Evolutionary conservation across 129 eudicot genomes (phyloP), one percentile per base, ranked within the genome.

Genomic region (Chrysanthemum makinoi): DNA sequence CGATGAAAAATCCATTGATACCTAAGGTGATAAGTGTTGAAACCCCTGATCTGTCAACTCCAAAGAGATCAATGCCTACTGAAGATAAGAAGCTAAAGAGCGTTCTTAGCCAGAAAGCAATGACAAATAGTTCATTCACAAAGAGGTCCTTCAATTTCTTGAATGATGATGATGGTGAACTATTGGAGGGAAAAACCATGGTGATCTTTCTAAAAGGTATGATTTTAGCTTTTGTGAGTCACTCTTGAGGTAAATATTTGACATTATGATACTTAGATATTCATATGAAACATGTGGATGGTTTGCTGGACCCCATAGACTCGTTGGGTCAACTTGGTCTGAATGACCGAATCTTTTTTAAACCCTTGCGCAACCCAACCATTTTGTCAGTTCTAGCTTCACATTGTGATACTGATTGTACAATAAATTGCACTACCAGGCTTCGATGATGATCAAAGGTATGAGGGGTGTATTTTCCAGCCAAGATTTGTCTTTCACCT

Each of bases 31-130:
- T 90, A 43, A 53, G 39, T 26, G 65, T 85, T 3, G 84, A 77
- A 58, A 90, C 97, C 13, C 97, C 97, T 52, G 89, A 81, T 6
- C 77, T 81, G 64, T 54, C 80, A 61, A 85, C 95, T 72, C 97
- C 97, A 44, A 84, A 77, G 75, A 77, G 96, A 75, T 76, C 94
- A 16, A 65, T 82, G 64, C 64, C 86, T 65, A 83, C 86, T 48
- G 84, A 82, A 73, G 93, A 89, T 69, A 35, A 35, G 44, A 84
- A 87, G 75, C 55, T 24, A 35, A 86, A 82, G 77, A 84, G 62
- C 12, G 20, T 72, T 52, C 6, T 60, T 49, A 70, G 65, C 80
- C 82, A 83, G 68, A 70, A 69, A 49, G 22, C 44, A 75, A 48
- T 59, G 44, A 49, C 76, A 59, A 46, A 78, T 80, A 72, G 62